Base-by-base conservation (phyloP, 345 rosid genomes). In the Acer saccharum region DNA sequence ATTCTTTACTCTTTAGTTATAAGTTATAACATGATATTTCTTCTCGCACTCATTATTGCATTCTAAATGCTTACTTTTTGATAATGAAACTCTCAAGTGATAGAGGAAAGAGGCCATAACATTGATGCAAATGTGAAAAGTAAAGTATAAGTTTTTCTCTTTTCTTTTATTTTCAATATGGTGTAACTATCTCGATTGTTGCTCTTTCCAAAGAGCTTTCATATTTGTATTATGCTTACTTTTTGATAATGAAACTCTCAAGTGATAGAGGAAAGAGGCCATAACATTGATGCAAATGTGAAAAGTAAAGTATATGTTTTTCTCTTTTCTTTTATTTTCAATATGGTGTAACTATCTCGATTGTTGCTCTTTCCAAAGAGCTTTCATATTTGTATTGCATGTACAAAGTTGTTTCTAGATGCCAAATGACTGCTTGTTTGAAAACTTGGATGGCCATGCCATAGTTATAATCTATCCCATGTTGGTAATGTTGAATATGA, bases 361-460 rank as follows among this genome's bases (percentile, higher is more conserved):
- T 69, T 69, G 72, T 66, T 68, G 21, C 23, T 21, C 39, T 46
- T 25, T 13, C 58, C 57, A 23, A 50, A 50, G 55, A 3, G 6
- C 4, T 35, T 35, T 50, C 12, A 1, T 69, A 48, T 48, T 68
- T 20, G n/a, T 68, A 69, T 69, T 46, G 50, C 7, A 23, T 6
- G 32, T 21, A 68, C 57, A 35, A 69, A 69, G 27, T 69, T 10
- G 7, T 21, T 69, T 43, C 52, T n/a, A 69, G 2, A 20, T 48
- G 14, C 17, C 16, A 69, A 46, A 48, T 69, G 55, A 10, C 4
- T 12, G 58, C 58, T 20, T 48, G 14, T 13, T 23, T 0, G 32
- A 39, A 46, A 69, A 69, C 16, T 69, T 69, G 72, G 55, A 35
- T 66, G 55, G 55, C 69, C 2, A n/a, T 18, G 69, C 10, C 44